These are phyloP conservation scores for Fusarium lateritium DNA, from an alignment of 2,329 filamentous ascomycete genomes.

Conservation along the genomic window DNA sequence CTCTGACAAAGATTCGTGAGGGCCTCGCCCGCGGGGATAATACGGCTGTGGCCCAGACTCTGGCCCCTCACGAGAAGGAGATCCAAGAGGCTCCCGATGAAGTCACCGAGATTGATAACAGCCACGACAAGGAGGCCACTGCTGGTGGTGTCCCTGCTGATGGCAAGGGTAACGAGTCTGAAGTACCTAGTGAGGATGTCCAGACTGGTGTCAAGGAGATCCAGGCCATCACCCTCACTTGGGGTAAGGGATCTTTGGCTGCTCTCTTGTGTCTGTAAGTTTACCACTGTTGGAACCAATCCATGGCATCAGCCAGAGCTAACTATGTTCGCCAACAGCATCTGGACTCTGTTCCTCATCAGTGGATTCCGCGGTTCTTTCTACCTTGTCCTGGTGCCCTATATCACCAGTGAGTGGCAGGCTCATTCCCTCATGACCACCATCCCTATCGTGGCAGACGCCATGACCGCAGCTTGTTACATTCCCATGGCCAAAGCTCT, in stretches of 20 bases:
- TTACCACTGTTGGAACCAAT: neutral
- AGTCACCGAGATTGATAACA: constrained; percentile 5
- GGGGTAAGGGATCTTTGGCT: constrained; percentile 57
- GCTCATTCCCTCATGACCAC: constrained; percentile 68
- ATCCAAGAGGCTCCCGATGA: constrained; percentile 18
- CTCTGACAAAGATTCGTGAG: constrained; percentile 41
- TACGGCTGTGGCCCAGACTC: constrained; percentile 20
- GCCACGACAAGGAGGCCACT: constrained; percentile 34
- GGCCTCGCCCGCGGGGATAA: constrained; percentile 25
- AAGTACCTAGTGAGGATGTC: constrained; percentile 42
- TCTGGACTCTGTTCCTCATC: constrained; percentile 67
- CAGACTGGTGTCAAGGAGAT: constrained; percentile 59
- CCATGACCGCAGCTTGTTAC: constrained; percentile 71
- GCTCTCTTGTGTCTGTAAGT: constrained; percentile 53
- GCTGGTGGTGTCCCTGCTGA: constrained; percentile 17
- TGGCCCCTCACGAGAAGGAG: constrained; percentile 31
- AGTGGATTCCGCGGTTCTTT: constrained; percentile 64
- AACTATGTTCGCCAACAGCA: constrained; percentile 37
- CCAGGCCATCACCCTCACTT: constrained; percentile 59
- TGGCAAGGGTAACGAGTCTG: constrained; percentile 27
- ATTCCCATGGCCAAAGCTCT: constrained; percentile 74
- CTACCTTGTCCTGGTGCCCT: constrained; percentile 59
- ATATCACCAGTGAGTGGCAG: constrained; percentile 65
- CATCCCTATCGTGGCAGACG: constrained; percentile 66
- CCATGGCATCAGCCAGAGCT: constrained; percentile 1